Base-by-base conservation (phyloP, 2,329 filamentous ascomycete species). In the Colletotrichum paranaense region DNA sequence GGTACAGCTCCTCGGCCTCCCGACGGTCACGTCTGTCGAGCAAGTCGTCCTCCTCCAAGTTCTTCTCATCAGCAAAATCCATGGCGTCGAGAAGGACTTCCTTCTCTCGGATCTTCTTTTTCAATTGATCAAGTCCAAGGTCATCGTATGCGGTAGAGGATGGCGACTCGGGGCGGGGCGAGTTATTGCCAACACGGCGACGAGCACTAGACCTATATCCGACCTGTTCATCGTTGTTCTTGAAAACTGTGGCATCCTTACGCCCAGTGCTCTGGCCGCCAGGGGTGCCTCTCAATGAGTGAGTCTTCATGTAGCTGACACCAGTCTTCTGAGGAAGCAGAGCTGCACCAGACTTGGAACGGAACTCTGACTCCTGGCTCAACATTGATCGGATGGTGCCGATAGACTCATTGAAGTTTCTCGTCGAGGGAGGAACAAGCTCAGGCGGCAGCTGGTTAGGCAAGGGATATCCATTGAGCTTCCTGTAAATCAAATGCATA, bases 401-500 rank as follows among this genome's bases (percentile, higher is more conserved):
- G 75, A 99, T 95, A 5, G 97, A 97, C 79, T 95, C 94, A 78
- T 92, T 96, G 78, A 99, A 90, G 82, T 98, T 98, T 76, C 96
- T 91, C 12, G 96, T 98, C 1, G 97, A 98, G 1, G 97, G 97
- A 26, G 97, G 97, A 7, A 98, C 92, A 73, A 99, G 90, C 86
- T 99, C 97, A 0, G 97, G 91, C 9, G 97, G 97, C 12, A 99
- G 88, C 57, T 93, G 92, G 78, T 92, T 94, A 19, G 97, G 97
- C 38, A 98, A 88, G 1, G 96, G 95, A 79, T 98, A 98, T 46
- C 96, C 96, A 79, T 99, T 98, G 66, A 99, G 89, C 81, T 97
- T 98, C 78, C 97, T 91, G 85, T 99, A 99, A 78, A 99, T 99
- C 84, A 99, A 86, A 88, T 99, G 97, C 97, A 99, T 99, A 11